Evolutionary conservation across 345 rosid species (phyloP).

Genomic region (Psidium friedrichsthalianum): DNA sequence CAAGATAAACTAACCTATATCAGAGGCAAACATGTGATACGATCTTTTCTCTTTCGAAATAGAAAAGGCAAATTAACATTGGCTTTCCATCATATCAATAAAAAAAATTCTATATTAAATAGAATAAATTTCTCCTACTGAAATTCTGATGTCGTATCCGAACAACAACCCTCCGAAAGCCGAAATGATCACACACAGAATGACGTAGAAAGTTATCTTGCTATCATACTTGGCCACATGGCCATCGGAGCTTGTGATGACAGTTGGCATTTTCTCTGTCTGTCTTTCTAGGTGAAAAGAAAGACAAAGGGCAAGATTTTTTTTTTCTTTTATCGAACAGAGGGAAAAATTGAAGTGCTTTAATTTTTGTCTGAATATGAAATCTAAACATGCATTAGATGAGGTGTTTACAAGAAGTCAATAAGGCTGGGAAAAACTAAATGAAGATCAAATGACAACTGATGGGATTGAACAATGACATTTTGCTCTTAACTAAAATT

Average conservation of each 20-base stretch:
- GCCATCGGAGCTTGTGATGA: background rate
- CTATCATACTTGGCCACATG: constrained; percentile 27
- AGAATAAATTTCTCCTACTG: constrained; percentile 12
- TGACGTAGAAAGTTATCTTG: constrained; percentile 21
- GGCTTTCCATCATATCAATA: background rate
- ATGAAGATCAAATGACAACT: background rate
- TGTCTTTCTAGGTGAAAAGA: background rate
- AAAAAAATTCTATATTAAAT: background rate
- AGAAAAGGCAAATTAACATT: background rate
- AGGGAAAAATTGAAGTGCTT: background rate
- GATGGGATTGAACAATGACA: background rate
- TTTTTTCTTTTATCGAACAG: too few species aligned
- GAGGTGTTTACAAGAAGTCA: background rate
- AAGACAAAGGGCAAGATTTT: background rate
- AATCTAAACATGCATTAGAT: background rate
- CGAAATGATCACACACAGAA: constrained; percentile 26
- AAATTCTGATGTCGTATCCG: constrained; percentile 24
- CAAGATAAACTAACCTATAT: background rate
- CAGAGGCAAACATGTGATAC: background rate
- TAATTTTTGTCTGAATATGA: background rate
- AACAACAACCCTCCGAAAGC: constrained; percentile 50
- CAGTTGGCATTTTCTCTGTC: constrained; percentile 24
- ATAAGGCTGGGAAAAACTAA: background rate
- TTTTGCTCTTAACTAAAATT: background rate
- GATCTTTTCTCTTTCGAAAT: background rate